Evolutionary conservation across 2,329 filamentous ascomycete genomes (phyloP).

Genomic region (Dothideomycetes sp.): DNA sequence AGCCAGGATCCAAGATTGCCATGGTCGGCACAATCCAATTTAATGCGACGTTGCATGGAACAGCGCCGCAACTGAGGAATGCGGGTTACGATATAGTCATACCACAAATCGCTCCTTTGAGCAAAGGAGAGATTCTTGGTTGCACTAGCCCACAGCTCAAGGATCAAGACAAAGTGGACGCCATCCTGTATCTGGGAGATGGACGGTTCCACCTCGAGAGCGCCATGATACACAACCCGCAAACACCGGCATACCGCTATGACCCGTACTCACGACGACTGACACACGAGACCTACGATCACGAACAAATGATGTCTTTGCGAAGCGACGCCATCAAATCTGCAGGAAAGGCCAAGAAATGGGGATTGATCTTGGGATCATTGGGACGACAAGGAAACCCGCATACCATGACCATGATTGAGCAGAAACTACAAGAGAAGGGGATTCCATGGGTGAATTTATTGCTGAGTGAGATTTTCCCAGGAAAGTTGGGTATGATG

Average conservation of each 20-base stretch:
- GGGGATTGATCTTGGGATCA: slow-evolving; percentile 90
- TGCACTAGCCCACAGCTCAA: slow-evolving; percentile 79
- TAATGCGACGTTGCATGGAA: slow-evolving; percentile 89
- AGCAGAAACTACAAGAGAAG: slow-evolving; percentile 59
- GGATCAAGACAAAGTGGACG: slow-evolving; percentile 51
- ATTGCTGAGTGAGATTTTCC: slow-evolving; percentile 89
- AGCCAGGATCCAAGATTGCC: slow-evolving; percentile 74
- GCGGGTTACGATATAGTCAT: slow-evolving; percentile 80
- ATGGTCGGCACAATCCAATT: slow-evolving; percentile 97
- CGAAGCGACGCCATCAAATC: slow-evolving; percentile 66
- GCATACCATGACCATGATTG: slow-evolving; percentile 80
- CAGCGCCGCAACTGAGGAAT: slow-evolving; percentile 65
- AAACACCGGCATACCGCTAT: slow-evolving; percentile 85
- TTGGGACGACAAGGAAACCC: slow-evolving; percentile 93
- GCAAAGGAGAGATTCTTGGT: slow-evolving; percentile 92
- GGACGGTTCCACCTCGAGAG: slow-evolving; percentile 94
- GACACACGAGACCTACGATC: slow-evolving; percentile 84
- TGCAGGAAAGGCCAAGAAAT: slow-evolving; percentile 71
- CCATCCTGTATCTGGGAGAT: slow-evolving; percentile 83
- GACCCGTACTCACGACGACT: slow-evolving; percentile 91
- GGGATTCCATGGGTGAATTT: slow-evolving; percentile 78
- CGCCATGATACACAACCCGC: slow-evolving; percentile 97
- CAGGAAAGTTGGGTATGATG: slow-evolving; percentile 91
- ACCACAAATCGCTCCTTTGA: slow-evolving; percentile 85
- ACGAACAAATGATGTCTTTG: slow-evolving; percentile 79